phyloP scores from a whole-genome alignment of 2,329 filamentous ascomycete species.

The Byssochlamys sp. region DNA sequence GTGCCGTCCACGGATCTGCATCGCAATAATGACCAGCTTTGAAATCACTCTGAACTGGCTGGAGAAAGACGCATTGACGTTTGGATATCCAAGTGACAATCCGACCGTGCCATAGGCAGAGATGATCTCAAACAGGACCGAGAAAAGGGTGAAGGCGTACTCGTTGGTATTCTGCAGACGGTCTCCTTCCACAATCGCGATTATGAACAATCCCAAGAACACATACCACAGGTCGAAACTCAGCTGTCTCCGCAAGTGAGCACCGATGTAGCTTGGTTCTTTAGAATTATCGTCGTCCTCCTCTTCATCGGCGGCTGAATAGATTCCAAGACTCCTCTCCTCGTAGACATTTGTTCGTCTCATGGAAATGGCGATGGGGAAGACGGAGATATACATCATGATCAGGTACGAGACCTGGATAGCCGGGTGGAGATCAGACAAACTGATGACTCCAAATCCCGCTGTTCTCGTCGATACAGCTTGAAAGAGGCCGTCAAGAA shows the following conservation, averaged over 20 bases:
- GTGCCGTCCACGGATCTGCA: slow-evolving; percentile 57
- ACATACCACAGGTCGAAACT: slow-evolving; percentile 98
- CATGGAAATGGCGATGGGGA: slow-evolving; percentile 90
- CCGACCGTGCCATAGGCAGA: slow-evolving; percentile 93
- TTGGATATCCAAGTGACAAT: slow-evolving; percentile 71
- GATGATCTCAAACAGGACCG: slow-evolving; percentile 71
- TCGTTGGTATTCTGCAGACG: slow-evolving; percentile 56
- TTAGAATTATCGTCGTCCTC: slow-evolving; percentile 45
- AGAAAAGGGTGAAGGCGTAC: slow-evolving; percentile 56
- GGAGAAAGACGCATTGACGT: slow-evolving; percentile 68
- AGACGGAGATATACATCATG: slow-evolving; percentile 99
- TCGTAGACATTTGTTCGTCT: slow-evolving; percentile 94
- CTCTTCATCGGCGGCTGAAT: slow-evolving; percentile 57
- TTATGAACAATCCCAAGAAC: slow-evolving; percentile 84
- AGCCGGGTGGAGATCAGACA: slow-evolving; percentile 71
- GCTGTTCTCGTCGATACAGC: slow-evolving; percentile 82
- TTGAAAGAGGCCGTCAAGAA: slow-evolving; percentile 83
- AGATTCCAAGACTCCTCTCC: slow-evolving; percentile 57
- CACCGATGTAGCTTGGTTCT: slow-evolving; percentile 73
- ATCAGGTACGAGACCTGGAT: slow-evolving; percentile 90
- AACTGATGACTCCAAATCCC: slow-evolving; percentile 72
- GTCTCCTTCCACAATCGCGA: slow-evolving; percentile 74
- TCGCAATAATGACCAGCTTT: slow-evolving; percentile 57
- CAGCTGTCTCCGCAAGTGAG: slow-evolving; percentile 83
- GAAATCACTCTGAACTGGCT: slow-evolving; percentile 66